A percentile compares a stretch with the other conserved stretches of the same genome.
These are phyloP conservation scores for Spathaspora girioi DNA, from an alignment of 805 yeast genomes.

Conservation along the genomic window DNA sequence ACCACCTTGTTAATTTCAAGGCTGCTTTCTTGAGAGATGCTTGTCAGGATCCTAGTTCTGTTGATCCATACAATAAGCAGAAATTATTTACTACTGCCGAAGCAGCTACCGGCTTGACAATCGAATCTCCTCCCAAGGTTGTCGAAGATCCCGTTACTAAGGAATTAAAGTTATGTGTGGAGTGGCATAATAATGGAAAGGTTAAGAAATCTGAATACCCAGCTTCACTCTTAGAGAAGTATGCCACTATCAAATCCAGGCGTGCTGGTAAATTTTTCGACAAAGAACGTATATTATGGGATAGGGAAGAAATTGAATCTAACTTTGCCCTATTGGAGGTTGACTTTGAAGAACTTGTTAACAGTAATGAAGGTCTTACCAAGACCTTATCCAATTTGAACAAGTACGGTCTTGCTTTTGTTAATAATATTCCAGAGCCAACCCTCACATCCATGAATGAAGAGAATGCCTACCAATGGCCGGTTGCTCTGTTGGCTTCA, in stretches of 20 bases:
- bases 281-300: constrained; percentile 37
- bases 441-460: constrained; percentile 30
- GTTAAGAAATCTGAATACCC: constrained; percentile 36
- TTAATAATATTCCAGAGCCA: constrained; percentile 51
- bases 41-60: constrained; percentile 44
- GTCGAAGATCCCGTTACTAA: constrained; percentile 16
- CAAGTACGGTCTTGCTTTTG: constrained; percentile 52
- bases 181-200: constrained; percentile 29
- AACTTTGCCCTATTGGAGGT: constrained; percentile 18
- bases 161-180: constrained; percentile 33
- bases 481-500: constrained; percentile 37
- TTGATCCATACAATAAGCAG: constrained; percentile 56
- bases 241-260: constrained; percentile 29
- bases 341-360: constrained; percentile 40
- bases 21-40: constrained; percentile 66
- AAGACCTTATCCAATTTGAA: constrained; percentile 45
- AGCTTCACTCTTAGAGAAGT: constrained; percentile 42
- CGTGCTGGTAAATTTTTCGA: constrained; percentile 36
- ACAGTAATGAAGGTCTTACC: constrained; percentile 25
- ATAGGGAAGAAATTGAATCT: constrained; percentile 20
- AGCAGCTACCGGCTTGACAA: constrained; percentile 31
- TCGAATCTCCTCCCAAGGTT: constrained; percentile 32
- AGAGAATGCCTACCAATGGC: constrained; percentile 39
- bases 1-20: constrained; percentile 34
- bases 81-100: constrained; percentile 62